Evolutionary conservation across 1,284 basidiomycete genomes (phyloP).

Genomic region (Polyporus tsugae): DNA sequence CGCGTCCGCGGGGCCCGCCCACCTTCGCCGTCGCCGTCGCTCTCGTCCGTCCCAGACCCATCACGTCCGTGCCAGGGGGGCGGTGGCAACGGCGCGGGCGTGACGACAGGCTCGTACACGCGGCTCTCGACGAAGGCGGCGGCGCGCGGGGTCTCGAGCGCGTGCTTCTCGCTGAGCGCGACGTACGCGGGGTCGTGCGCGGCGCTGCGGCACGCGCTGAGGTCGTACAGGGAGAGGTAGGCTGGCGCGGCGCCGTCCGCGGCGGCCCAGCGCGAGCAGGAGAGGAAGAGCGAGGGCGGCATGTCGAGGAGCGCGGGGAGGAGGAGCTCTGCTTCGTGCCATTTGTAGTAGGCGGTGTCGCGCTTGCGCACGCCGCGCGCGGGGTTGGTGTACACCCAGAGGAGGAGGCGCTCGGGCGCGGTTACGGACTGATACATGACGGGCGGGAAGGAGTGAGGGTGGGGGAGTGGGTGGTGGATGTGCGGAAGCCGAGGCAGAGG

Average conservation of each 20-base stretch:
- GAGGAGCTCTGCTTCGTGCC: conserved; percentile 73
- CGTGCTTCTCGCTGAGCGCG: conserved; percentile 47
- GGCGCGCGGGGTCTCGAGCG: conserved; percentile 49
- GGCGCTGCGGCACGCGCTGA: conserved; percentile 51
- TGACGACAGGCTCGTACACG: conserved; percentile 48
- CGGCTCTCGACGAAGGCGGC: conserved; percentile 57
- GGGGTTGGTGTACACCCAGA: conserved; percentile 43
- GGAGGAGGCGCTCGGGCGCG: conserved; percentile 16
- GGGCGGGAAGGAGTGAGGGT: neutral
- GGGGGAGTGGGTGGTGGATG: neutral
- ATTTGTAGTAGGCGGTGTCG: conserved; percentile 49
- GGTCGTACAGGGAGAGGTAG: conserved; percentile 66
- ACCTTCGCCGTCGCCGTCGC: neutral
- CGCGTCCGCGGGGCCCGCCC: conserved; percentile 29
- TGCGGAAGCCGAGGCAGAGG: neutral
- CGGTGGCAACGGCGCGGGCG: neutral
- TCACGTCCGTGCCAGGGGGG: neutral
- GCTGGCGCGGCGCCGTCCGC: conserved; percentile 50
- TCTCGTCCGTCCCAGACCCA: neutral
- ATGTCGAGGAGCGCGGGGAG: conserved; percentile 65
- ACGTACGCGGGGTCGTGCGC: conserved; percentile 59
- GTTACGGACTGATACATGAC: too few species aligned
- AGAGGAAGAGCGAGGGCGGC: conserved; percentile 53
- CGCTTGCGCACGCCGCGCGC: conserved; percentile 37
- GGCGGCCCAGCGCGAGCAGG: conserved; percentile 57